Percentiles rank a stretch among this genome's conserved stretches.
Conservation (phyloP, 73 alveolate species). For the Halteria grandinella region DNA sequence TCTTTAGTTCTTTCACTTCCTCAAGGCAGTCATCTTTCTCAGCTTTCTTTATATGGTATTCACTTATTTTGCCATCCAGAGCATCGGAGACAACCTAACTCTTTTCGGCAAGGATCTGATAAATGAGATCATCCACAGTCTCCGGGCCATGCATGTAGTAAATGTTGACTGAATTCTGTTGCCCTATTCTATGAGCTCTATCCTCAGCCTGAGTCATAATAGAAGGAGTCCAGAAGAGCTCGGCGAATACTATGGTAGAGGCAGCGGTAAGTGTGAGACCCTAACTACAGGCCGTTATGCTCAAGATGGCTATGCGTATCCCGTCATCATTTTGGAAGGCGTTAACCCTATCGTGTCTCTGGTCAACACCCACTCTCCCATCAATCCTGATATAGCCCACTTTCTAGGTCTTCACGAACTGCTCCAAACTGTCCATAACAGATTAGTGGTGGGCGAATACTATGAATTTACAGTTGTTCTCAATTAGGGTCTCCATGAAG, state of each 20-base stretch:
- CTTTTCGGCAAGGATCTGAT: conserved; percentile 80
- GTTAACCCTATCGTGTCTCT: conserved; percentile 65
- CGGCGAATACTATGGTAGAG: conserved; percentile 79
- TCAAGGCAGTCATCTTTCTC: conserved; percentile 38
- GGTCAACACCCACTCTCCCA: conserved; percentile 78
- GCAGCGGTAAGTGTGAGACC: conserved; percentile 96
- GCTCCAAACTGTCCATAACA: conserved; percentile 87
- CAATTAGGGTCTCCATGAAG: conserved; percentile 73
- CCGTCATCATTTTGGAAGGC: conserved; percentile 74
- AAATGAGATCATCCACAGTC: conserved; percentile 93
- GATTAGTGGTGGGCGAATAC: conserved; percentile 93
- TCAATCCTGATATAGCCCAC: conserved; percentile 90
- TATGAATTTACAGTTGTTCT: conserved; percentile 75
- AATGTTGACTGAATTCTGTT: conserved; percentile 89
- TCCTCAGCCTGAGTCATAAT: conserved; percentile 98
- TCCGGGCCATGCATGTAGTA: conserved; percentile 95
- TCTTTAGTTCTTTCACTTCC: conserved; percentile 58
- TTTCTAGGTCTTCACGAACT: conserved; percentile 64
- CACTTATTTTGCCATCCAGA: conserved; percentile 49
- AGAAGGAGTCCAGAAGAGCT: conserved; percentile 89
- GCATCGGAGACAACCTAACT: conserved; percentile 87
- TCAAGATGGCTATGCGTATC: conserved; percentile 80
- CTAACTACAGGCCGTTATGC: conserved; percentile 90
- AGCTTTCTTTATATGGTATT: conserved; percentile 37
- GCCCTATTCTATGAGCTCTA: conserved; percentile 98